phyloP scores from a whole-genome alignment of 169 alveolate genomes.

The Plasmodium gonderi region DNA sequence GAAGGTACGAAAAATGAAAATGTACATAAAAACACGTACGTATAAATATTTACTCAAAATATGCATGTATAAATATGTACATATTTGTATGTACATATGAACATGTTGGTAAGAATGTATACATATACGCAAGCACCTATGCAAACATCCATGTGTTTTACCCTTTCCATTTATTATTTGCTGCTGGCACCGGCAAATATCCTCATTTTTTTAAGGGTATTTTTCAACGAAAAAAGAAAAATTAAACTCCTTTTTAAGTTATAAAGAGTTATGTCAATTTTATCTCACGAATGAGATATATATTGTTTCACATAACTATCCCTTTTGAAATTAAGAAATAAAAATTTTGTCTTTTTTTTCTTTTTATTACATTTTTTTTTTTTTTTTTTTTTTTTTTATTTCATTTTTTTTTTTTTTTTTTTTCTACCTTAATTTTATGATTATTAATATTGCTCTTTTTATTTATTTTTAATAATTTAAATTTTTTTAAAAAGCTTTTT shows the following conservation, averaged over 20 bases:
- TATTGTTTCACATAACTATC: not conserved
- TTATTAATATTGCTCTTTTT: not conserved
- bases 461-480: not conserved
- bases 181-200: not conserved
- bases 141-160: not conserved
- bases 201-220: not conserved
- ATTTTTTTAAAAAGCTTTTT: not conserved
- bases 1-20: not conserved
- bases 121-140: not conserved
- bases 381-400: too few relatives aligned
- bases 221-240: not conserved
- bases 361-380: not conserved
- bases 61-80: not conserved
- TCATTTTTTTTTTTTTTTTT: not conserved
- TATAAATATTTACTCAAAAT: not conserved
- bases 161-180: not conserved
- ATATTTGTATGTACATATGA: not conserved
- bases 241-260: slow-evolving; percentile 9
- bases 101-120: not conserved
- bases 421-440: not conserved
- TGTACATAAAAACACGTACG: not conserved
- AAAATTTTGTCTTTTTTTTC: slow-evolving; percentile 22
- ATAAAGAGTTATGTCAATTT: not conserved
- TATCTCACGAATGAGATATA: slow-evolving; percentile 14
- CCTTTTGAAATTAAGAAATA: slow-evolving; percentile 1